These are phyloP conservation scores for Calocybe gangraenosa DNA, from an alignment of 768 basidiomycete genomes.

Conservation along the genomic window DNA sequence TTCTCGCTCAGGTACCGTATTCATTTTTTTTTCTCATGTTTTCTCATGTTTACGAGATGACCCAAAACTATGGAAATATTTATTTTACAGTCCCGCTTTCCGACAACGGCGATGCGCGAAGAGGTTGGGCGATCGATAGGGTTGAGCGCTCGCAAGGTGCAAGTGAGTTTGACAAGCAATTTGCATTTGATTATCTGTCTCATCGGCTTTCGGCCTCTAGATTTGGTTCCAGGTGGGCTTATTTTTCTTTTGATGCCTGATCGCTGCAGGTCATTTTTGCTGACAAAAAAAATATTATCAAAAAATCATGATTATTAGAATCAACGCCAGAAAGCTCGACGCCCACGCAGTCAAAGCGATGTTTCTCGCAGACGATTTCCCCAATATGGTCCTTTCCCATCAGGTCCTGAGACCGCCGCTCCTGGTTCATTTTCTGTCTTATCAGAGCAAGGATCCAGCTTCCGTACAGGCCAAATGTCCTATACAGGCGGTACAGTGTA, in stretches of 20 bases:
- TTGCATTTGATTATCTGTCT: constrained; percentile 9
- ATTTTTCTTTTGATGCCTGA: constrained; percentile 5
- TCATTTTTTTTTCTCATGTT: constrained; percentile 5
- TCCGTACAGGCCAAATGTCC: constrained; percentile 6
- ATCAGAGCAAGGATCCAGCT: constrained; percentile 10
- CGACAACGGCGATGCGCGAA: constrained; percentile 83
- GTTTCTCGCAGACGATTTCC: constrained; percentile 48
- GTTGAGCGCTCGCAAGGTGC: constrained; percentile 86
- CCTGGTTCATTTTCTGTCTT: constrained; percentile 11
- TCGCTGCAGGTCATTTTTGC: background rate
- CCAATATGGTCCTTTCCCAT: constrained; percentile 62
- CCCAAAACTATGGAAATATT: constrained; percentile 11
- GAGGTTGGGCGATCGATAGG: constrained; percentile 85
- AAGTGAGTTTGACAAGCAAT: constrained; percentile 46
- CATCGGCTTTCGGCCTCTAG: constrained; percentile 34
- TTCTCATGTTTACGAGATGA: constrained; percentile 6
- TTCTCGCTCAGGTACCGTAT: constrained; percentile 72
- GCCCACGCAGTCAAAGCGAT: constrained; percentile 61
- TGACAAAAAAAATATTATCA: constrained; percentile 5
- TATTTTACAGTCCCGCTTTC: constrained; percentile 78
- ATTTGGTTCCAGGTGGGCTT: constrained; percentile 81
- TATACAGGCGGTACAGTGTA: background rate
- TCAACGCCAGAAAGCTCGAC: constrained; percentile 82
- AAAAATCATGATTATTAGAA: constrained; percentile 46
- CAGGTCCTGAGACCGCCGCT: constrained; percentile 30